phyloP scores from a whole-genome alignment of 805 yeast species.

The Hanseniaspora vineae region DNA sequence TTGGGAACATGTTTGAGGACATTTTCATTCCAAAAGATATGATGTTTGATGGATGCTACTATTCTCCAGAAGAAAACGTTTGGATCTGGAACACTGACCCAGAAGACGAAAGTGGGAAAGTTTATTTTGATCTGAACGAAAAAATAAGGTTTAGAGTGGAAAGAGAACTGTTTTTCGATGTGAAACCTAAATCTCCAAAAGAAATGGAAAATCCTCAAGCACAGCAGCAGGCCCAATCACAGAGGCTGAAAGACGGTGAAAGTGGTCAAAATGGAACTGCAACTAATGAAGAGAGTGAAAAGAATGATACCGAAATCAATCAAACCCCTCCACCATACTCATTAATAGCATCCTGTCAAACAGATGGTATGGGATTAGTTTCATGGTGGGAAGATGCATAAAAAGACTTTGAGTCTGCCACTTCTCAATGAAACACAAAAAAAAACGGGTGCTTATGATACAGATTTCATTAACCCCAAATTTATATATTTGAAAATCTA shows the following conservation, averaged over 20 bases:
- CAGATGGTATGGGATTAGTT: conserved; percentile 93
- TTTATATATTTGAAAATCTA: neutral
- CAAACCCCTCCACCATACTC: conserved; percentile 67
- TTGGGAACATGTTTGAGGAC: conserved; percentile 49
- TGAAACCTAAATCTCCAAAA: conserved; percentile 63
- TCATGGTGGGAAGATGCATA: conserved; percentile 75
- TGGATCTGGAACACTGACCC: conserved; percentile 70
- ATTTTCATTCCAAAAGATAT: conserved; percentile 75
- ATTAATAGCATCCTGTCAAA: conserved; percentile 78
- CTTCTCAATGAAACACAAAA: too few relatives aligned
- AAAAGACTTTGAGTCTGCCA: neutral
- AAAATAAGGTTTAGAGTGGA: conserved; percentile 86
- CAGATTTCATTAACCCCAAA: too few relatives aligned
- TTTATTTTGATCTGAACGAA: conserved; percentile 83
- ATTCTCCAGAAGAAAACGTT: conserved; percentile 65
- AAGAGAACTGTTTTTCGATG: conserved; percentile 72
- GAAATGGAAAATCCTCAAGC: conserved; percentile 26
- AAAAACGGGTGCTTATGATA: too few relatives aligned
- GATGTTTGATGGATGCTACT: conserved; percentile 67
- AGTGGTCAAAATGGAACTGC: conserved; percentile 12
- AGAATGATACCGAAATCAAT: conserved; percentile 12
- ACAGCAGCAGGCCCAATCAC: conserved; percentile 11
- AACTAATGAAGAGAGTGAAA: conserved; percentile 15
- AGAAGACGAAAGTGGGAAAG: conserved; percentile 51
- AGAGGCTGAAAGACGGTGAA: conserved; percentile 10